Conservation (phyloP, 352 stramenopile genomes). For the Phytophthora hibernalis region DNA sequence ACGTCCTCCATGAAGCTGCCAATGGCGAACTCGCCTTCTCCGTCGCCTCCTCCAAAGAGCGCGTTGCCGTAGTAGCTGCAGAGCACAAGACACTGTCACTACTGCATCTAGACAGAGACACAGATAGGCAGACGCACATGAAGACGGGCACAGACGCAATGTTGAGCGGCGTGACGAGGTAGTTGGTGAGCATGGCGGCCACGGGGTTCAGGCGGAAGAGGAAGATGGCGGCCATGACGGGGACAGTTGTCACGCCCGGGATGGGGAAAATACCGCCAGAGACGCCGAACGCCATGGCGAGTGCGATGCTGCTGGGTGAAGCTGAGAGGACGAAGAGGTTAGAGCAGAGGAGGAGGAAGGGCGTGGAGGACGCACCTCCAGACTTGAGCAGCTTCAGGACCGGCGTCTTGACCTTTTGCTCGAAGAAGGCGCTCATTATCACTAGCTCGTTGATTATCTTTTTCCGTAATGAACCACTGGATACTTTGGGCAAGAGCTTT, state of each 20-base stretch:
- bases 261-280: constrained; percentile 84
- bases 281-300: constrained; percentile 83
- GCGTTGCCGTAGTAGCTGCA: constrained; percentile 69
- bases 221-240: constrained; percentile 80
- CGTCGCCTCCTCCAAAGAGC: constrained; percentile 52
- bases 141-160: constrained; percentile 79
- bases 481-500: not conserved
- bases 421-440: constrained; percentile 52
- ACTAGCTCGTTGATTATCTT: not conserved
- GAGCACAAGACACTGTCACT: not conserved
- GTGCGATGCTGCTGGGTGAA: constrained; percentile 72
- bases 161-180: constrained; percentile 82
- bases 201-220: constrained; percentile 84
- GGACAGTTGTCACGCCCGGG: constrained; percentile 73
- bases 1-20: constrained; percentile 73
- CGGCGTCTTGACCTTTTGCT: constrained; percentile 77
- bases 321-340: constrained; percentile 43
- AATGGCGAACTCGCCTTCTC: constrained; percentile 70
- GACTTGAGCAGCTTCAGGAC: constrained; percentile 80
- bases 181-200: constrained; percentile 86
- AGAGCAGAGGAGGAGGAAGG: constrained; percentile 2
- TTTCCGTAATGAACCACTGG: not conserved
- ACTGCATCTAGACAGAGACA: not conserved
- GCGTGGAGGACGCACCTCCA: constrained; percentile 44
- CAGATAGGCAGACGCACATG: constrained; percentile 61